Evolutionary conservation across 768 basidiomycete species (phyloP).

Genomic region (Auricularia sp.): DNA sequence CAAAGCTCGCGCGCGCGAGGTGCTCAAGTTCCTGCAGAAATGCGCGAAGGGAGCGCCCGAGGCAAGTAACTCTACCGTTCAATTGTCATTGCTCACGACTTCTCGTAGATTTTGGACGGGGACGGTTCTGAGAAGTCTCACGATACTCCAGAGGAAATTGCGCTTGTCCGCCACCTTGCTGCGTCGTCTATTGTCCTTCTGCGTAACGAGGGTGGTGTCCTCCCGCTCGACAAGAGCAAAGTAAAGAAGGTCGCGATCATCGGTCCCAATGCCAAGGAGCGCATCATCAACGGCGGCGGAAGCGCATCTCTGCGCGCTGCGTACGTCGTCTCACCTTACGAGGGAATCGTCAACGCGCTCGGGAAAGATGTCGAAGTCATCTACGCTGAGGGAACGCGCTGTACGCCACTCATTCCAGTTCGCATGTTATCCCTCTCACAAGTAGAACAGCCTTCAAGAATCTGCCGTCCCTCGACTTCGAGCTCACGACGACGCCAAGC

Average conservation of each 20-base stretch:
- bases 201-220: slow-evolving; percentile 46
- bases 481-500: slow-evolving; percentile 34
- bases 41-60: slow-evolving; percentile 56
- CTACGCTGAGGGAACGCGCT: slow-evolving; percentile 57
- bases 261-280: slow-evolving; percentile 57
- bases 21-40: slow-evolving; percentile 55
- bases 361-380: slow-evolving; percentile 35
- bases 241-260: slow-evolving; percentile 51
- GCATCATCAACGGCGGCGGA: slow-evolving; percentile 66
- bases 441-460: slow-evolving; percentile 47
- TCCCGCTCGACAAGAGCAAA: slow-evolving; percentile 35
- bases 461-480: slow-evolving; percentile 57
- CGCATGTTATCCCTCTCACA: neutral
- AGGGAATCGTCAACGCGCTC: slow-evolving; percentile 45
- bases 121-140: slow-evolving; percentile 55
- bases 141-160: slow-evolving; percentile 49
- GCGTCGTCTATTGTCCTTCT: slow-evolving; percentile 56
- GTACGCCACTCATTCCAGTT: slow-evolving; percentile 21
- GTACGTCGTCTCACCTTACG: slow-evolving; percentile 55
- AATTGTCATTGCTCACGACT: neutral
- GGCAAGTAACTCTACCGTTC: slow-evolving; percentile 35
- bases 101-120: slow-evolving; percentile 23
- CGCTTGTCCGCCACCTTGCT: slow-evolving; percentile 47
- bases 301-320: slow-evolving; percentile 56
- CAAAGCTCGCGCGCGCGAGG: slow-evolving; percentile 20